These are phyloP conservation scores for Colletotrichum coccodes DNA, from an alignment of 2,329 filamentous ascomycete species.

Conservation along the genomic window DNA sequence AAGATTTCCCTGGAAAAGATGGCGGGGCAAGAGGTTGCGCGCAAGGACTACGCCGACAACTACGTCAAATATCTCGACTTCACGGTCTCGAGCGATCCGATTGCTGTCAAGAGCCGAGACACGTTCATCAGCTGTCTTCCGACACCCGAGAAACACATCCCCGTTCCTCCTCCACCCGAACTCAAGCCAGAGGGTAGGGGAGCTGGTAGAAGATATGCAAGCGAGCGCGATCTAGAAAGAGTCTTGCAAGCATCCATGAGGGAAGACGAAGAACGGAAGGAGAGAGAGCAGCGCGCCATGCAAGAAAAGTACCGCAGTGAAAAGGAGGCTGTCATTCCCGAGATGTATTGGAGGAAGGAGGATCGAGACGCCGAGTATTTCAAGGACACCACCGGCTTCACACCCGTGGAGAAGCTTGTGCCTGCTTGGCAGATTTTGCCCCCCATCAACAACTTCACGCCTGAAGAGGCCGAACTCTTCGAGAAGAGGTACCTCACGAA, in stretches of 20 bases:
- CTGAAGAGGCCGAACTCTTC: slow-evolving; percentile 76
- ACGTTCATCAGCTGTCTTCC: slow-evolving; percentile 51
- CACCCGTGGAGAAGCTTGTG: slow-evolving; percentile 74
- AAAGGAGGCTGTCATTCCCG: slow-evolving; percentile 80
- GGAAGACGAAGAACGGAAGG: slow-evolving; percentile 76
- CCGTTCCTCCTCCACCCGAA: slow-evolving; percentile 53
- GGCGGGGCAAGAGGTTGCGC: slow-evolving; percentile 50
- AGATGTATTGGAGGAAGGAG: slow-evolving; percentile 72
- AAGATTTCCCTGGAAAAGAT: slow-evolving; percentile 50
- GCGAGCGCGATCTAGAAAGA: slow-evolving; percentile 78
- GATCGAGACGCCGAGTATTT: slow-evolving; percentile 69
- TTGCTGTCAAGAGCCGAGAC: slow-evolving; percentile 64
- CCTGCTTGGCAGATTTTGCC: slow-evolving; percentile 78
- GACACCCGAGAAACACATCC: slow-evolving; percentile 28
- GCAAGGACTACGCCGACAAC: slow-evolving; percentile 54
- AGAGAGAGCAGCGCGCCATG: slow-evolving; percentile 71
- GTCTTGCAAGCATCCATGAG: slow-evolving; percentile 78
- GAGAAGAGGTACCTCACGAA: slow-evolving; percentile 79
- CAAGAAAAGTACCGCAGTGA: slow-evolving; percentile 79
- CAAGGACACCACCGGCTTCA: slow-evolving; percentile 72
- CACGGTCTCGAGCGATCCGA: slow-evolving; percentile 64
- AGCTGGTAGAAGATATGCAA: slow-evolving; percentile 68
- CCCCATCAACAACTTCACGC: slow-evolving; percentile 78
- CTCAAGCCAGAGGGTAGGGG: slow-evolving; percentile 67
- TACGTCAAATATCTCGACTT: slow-evolving; percentile 65